A percentile compares a stretch with the other conserved stretches of the same genome.
These are phyloP conservation scores for Saturnispora kantuleensis DNA, from an alignment of 805 yeast genomes.

Conservation along the genomic window DNA sequence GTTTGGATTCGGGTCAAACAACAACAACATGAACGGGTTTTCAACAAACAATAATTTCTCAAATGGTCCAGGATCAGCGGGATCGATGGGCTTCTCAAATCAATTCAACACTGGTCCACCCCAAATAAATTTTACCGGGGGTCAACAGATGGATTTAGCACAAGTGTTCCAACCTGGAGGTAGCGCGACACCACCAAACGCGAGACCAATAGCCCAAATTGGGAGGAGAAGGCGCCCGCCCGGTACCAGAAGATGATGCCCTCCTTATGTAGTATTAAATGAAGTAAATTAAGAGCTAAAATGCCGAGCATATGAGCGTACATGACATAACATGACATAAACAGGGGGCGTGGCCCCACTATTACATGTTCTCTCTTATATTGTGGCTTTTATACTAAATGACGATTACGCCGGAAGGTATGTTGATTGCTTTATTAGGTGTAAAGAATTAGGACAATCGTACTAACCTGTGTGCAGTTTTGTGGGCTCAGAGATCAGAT, in stretches of 20 bases:
- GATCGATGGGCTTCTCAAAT: too few relatives aligned
- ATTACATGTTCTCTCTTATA: too few relatives aligned
- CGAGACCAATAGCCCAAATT: constrained; percentile 3
- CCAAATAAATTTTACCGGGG: constrained; percentile 25
- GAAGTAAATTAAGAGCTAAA: neutral
- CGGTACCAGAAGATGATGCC: too few relatives aligned
- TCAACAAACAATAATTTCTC: neutral
- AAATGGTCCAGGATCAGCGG: constrained; percentile 1
- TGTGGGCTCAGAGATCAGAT: constrained; percentile 96
- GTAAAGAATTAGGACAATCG: too few relatives aligned
- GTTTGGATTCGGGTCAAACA: constrained; percentile 1
- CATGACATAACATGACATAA: too few relatives aligned
- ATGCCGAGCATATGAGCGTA: constrained; percentile 4
- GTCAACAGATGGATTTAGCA: constrained; percentile 2
- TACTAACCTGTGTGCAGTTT: constrained; percentile 32
- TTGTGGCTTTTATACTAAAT: constrained; percentile 8
- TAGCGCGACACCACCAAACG: neutral
- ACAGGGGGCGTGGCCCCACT: neutral
- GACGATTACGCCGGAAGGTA: constrained; percentile 27
- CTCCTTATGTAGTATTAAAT: neutral
- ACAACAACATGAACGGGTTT: neutral
- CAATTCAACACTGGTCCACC: constrained; percentile 15
- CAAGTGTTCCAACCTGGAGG: constrained; percentile 2
- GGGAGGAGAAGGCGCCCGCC: neutral
- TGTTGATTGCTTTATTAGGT: constrained; percentile 8